Evolutionary conservation across 2,329 filamentous ascomycete genomes (phyloP), one percentile per base, ranked within the genome.

Genomic region (Plectosphaerella cucumerina): DNA sequence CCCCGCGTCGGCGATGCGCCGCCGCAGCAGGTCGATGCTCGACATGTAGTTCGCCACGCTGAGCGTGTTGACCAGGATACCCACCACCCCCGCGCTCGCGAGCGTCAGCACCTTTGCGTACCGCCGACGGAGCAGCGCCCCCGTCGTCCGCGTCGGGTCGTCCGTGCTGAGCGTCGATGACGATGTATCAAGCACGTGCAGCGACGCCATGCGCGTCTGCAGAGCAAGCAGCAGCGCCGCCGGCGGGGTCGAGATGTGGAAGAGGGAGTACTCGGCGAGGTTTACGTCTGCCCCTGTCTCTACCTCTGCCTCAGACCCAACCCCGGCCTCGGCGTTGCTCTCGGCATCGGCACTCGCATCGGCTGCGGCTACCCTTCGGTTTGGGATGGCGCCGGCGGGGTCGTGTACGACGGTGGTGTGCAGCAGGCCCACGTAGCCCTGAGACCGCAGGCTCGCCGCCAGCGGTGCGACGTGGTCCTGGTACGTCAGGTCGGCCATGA

Each of bases 61-160:
- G 5, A 99, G 82, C 0, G 94, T 99, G 69, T 97, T 97, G 69
- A 99, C 91, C 1, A 99, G 76, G 54, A 99, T 96, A 8, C 94
- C 94, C 59, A 97, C 90, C 47, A 97, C 84, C 18, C 90, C 85
- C 0, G 86, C 87, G 0, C 90, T 90, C 17, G 86, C 84, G 23
- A 97, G 83, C 0, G 84, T 84, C 2, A 93, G 87, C 11, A 97
- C 78, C 52, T 94, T 85, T 1, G 87, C 94, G 68, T 97, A 99
- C 35, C 94, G 89, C 3, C 94, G 87, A 22, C 90, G 86, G 15
- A 99, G 82, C 10, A 83, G 69, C 4, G 73, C 72, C 4, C 74
- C 68, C 1, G 82, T 78, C 8, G 74, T 74, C 46, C 64, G 65
- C 8, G 67, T 72, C 4, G 67, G 60, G 33, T 73, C 67, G 21